Evolutionary conservation across 148 eudicot genomes (phyloP).

Genomic region (Rhododendron williamsianum): DNA sequence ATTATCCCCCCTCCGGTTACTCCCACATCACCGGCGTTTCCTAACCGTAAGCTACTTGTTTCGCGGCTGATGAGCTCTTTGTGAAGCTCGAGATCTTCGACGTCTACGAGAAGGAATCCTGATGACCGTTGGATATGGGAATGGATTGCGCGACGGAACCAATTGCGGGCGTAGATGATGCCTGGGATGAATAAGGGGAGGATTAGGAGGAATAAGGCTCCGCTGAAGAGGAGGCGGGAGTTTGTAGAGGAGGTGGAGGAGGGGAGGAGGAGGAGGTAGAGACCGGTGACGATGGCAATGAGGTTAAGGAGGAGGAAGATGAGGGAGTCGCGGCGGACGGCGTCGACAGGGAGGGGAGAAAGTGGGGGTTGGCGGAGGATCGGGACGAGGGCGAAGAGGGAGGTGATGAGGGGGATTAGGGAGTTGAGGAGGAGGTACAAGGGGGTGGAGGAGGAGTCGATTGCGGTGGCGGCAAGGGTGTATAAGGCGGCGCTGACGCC

Average conservation of each 20-base stretch:
- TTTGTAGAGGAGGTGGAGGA: constrained; percentile 14
- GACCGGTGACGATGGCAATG: constrained; percentile 60
- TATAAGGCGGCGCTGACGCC: constrained; percentile 81
- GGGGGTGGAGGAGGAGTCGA: constrained; percentile 23
- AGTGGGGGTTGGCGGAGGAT: constrained; percentile 57
- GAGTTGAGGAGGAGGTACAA: constrained; percentile 72
- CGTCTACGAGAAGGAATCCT: constrained; percentile 49
- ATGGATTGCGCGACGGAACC: constrained; percentile 45
- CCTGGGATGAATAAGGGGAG: constrained; percentile 59
- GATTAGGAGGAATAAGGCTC: constrained; percentile 54
- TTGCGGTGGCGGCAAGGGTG: constrained; percentile 53
- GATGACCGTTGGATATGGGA: constrained; percentile 39
- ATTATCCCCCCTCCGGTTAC: background rate
- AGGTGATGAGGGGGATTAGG: constrained; percentile 48
- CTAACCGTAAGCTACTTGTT: background rate
- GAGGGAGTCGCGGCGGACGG: constrained; percentile 35
- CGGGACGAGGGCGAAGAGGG: constrained; percentile 50
- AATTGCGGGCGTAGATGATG: constrained; percentile 49
- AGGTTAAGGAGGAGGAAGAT: constrained; percentile 57
- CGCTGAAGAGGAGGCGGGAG: constrained; percentile 47
- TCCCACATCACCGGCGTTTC: background rate
- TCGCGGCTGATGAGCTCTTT: constrained; percentile 21
- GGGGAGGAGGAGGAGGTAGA: constrained; percentile 56
- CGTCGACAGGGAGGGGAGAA: constrained; percentile 34
- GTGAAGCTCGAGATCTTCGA: constrained; percentile 54